Evolutionary conservation across 2,329 filamentous ascomycete species (phyloP).

Genomic region (Emergomyces orientalis): DNA sequence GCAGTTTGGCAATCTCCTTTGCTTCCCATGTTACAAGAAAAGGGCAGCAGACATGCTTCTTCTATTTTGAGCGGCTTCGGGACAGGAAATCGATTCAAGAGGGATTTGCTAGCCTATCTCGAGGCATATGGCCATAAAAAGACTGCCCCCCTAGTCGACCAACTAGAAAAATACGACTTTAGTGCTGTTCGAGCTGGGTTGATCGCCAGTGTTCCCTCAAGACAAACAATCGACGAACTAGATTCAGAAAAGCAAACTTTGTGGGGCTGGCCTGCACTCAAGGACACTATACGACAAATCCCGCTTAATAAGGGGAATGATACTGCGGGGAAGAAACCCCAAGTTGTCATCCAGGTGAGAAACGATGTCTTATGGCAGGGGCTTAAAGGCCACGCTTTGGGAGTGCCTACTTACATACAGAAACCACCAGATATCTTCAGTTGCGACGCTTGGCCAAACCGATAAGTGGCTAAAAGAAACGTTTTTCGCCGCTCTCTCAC

Average conservation of each 20-base stretch:
- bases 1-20: conserved; percentile 68
- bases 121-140: conserved; percentile 55
- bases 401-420: background rate
- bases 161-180: conserved; percentile 60
- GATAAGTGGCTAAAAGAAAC: conserved; percentile 63
- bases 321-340: conserved; percentile 19
- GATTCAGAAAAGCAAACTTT: conserved; percentile 42
- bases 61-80: conserved; percentile 35
- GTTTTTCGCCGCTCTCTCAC: conserved; percentile 44
- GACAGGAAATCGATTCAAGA: conserved; percentile 62
- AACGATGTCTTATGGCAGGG: conserved; percentile 8
- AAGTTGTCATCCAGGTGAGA: conserved; percentile 31
- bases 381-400: background rate
- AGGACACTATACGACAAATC: conserved; percentile 49
- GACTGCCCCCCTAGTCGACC: conserved; percentile 45
- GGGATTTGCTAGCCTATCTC: conserved; percentile 65
- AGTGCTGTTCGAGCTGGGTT: conserved; percentile 57
- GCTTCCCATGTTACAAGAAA: conserved; percentile 44
- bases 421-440: conserved; percentile 62
- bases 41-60: background rate
- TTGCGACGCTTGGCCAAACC: conserved; percentile 64
- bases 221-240: conserved; percentile 43
- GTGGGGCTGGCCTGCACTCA: conserved; percentile 71
- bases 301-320: conserved; percentile 34
- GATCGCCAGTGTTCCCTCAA: conserved; percentile 68